phyloP scores from a whole-genome alignment of 768 basidiomycete species.

The Lentinula detonsa region DNA sequence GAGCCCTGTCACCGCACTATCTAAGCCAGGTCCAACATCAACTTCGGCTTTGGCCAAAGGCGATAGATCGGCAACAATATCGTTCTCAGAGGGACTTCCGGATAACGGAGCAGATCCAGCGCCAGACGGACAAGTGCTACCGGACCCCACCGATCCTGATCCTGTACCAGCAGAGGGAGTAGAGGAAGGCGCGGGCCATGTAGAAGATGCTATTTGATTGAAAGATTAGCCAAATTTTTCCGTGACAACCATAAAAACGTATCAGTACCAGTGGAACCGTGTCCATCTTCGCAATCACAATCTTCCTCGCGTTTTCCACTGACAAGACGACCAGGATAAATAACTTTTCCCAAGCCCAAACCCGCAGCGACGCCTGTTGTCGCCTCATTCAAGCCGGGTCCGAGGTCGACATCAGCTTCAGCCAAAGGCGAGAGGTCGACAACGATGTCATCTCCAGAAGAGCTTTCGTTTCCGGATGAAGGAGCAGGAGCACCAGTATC shows the following conservation, averaged over 20 bases:
- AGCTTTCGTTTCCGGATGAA: not conserved
- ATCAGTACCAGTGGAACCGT: not conserved
- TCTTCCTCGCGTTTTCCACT: not conserved
- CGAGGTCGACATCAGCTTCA: slow-evolving; percentile 1
- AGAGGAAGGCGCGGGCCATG: not conserved
- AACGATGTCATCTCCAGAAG: not conserved
- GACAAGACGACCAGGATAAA: not conserved
- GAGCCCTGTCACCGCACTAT: not conserved
- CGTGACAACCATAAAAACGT: not conserved
- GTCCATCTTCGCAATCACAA: not conserved
- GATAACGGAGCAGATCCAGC: not conserved
- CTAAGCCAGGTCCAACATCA: not conserved
- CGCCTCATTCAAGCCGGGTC: not conserved
- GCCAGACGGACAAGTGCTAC: not conserved
- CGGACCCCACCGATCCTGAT: too few relatives aligned
- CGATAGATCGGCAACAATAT: not conserved
- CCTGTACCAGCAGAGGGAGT: not conserved
- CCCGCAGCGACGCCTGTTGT: not conserved
- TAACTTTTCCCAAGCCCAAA: not conserved
- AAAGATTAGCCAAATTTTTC: too few relatives aligned
- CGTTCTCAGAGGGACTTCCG: not conserved
- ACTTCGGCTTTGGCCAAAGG: not conserved
- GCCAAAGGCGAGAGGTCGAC: not conserved
- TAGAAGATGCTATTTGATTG: too few relatives aligned
- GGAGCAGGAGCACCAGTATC: not conserved